Percentiles rank a stretch among this genome's conserved stretches.
These are phyloP conservation scores for Arthrobotrys iridis DNA, from an alignment of 2,329 filamentous ascomycete species.

Conservation along the genomic window DNA sequence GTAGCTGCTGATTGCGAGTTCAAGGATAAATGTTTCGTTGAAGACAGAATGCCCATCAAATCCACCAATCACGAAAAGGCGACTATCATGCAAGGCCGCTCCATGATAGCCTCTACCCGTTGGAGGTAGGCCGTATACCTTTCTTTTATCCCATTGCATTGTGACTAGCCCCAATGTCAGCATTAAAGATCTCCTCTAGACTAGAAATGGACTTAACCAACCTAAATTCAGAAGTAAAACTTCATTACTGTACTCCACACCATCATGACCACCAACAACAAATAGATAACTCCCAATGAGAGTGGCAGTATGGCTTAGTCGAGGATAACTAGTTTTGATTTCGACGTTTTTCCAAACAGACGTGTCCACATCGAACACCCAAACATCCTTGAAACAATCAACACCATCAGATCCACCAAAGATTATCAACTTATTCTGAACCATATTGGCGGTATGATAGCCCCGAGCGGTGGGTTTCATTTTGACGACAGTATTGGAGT, in stretches of 20 bases:
- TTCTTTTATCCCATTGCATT: slow-evolving; percentile 77
- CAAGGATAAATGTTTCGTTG: slow-evolving; percentile 73
- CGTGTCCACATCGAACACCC: slow-evolving; percentile 75
- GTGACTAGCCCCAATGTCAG: slow-evolving; percentile 65
- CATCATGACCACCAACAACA: slow-evolving; percentile 76
- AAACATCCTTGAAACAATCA: slow-evolving; percentile 77
- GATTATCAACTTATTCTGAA: slow-evolving; percentile 76
- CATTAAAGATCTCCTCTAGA: background rate
- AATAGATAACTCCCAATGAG: slow-evolving; percentile 77
- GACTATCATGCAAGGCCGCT: slow-evolving; percentile 72
- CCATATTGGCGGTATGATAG: slow-evolving; percentile 78
- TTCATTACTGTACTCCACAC: slow-evolving; percentile 75
- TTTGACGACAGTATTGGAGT: slow-evolving; percentile 40
- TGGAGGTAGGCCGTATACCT: slow-evolving; percentile 72
- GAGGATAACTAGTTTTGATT: slow-evolving; percentile 71
- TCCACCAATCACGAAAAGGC: slow-evolving; percentile 72
- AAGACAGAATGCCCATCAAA: slow-evolving; percentile 74
- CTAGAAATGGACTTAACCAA: slow-evolving; percentile 17
- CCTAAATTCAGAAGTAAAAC: slow-evolving; percentile 73
- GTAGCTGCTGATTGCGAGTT: slow-evolving; percentile 76
- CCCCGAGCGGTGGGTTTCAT: slow-evolving; percentile 70
- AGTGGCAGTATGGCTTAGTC: slow-evolving; percentile 74
- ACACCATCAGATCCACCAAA: slow-evolving; percentile 76
- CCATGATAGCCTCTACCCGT: slow-evolving; percentile 75
- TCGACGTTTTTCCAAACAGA: slow-evolving; percentile 70